Evolutionary conservation across 306 rosid genomes (phyloP).

Genomic region (Phaseolus lunatus): DNA sequence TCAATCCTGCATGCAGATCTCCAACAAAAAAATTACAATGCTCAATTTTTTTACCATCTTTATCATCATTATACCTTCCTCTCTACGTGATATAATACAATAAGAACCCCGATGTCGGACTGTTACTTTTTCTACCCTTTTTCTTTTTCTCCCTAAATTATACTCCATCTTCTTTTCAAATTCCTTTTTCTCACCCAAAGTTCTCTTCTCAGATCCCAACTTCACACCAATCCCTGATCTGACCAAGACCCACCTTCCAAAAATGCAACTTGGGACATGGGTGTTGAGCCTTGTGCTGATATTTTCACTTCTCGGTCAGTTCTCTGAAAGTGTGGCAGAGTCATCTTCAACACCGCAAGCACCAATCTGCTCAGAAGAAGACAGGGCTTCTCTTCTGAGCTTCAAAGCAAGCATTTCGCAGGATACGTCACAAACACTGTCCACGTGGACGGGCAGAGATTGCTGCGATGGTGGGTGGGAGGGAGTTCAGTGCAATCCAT

Average conservation of each 20-base stretch:
- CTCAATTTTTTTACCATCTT: slow-evolving; percentile 54
- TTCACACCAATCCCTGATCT: slow-evolving; percentile 44
- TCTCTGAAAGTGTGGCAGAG: slow-evolving; percentile 47
- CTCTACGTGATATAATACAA: slow-evolving; percentile 74
- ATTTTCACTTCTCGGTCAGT: slow-evolving; percentile 42
- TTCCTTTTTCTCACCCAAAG: slow-evolving; percentile 38
- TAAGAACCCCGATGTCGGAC: slow-evolving; percentile 48
- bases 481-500: slow-evolving; percentile 79
- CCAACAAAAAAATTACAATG: slow-evolving; percentile 53
- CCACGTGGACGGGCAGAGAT: slow-evolving; percentile 78
- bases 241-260: slow-evolving; percentile 63
- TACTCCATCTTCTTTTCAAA: not conserved
- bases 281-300: slow-evolving; percentile 50
- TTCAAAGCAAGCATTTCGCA: slow-evolving; percentile 70
- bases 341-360: slow-evolving; percentile 15
- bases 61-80: slow-evolving; percentile 75
- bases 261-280: slow-evolving; percentile 69
- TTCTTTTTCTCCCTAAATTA: slow-evolving; percentile 43
- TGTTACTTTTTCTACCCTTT: slow-evolving; percentile 57
- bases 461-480: slow-evolving; percentile 98
- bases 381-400: slow-evolving; percentile 84
- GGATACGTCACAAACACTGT: slow-evolving; percentile 79
- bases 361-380: slow-evolving; percentile 74
- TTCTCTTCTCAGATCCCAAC: slow-evolving; percentile 61
- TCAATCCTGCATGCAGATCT: slow-evolving; percentile 45